Percentiles rank a stretch among this genome's conserved stretches.
Conservation (phyloP, 108 stramenopile genomes). For the Bacterosira constricta region DNA sequence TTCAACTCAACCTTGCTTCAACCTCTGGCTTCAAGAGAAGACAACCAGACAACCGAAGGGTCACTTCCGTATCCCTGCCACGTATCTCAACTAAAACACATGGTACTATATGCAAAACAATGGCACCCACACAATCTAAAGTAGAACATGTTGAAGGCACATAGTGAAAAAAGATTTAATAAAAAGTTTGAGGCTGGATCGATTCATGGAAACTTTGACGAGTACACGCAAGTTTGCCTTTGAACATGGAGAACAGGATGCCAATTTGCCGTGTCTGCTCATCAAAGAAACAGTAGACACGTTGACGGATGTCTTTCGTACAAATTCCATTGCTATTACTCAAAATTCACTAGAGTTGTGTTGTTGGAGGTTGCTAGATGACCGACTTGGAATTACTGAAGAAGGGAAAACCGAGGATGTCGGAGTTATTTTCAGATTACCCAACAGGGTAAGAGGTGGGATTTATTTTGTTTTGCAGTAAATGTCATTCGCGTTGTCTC, state of each 20-base stretch:
- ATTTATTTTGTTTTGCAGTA: background rate
- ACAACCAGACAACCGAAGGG: slow-evolving; percentile 20
- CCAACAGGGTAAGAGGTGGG: slow-evolving; percentile 66
- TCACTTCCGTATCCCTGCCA: background rate
- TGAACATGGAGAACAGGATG: slow-evolving; percentile 34
- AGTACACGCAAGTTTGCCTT: slow-evolving; percentile 72
- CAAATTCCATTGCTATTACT: slow-evolving; percentile 37
- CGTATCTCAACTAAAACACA: background rate
- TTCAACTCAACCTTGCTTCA: slow-evolving; percentile 38
- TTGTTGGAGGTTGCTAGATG: slow-evolving; percentile 70
- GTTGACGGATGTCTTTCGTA: slow-evolving; percentile 65
- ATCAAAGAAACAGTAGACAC: slow-evolving; percentile 64
- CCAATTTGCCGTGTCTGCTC: slow-evolving; percentile 63
- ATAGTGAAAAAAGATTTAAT: background rate
- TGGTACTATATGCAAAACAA: slow-evolving; percentile 1
- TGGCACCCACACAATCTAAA: background rate
- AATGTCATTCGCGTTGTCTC: background rate
- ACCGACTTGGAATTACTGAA: slow-evolving; percentile 53
- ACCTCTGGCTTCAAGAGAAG: too few species aligned
- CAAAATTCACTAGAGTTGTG: slow-evolving; percentile 60
- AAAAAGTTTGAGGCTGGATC: background rate
- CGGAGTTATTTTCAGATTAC: slow-evolving; percentile 64
- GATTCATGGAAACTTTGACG: background rate
- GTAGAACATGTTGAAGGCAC: background rate
- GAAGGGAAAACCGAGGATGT: slow-evolving; percentile 48